A percentile compares a stretch with the other conserved stretches of the same genome.
These are phyloP conservation scores for Botrytis squamosa DNA, from an alignment of 2,329 filamentous ascomycete genomes.

Conservation along the genomic window DNA sequence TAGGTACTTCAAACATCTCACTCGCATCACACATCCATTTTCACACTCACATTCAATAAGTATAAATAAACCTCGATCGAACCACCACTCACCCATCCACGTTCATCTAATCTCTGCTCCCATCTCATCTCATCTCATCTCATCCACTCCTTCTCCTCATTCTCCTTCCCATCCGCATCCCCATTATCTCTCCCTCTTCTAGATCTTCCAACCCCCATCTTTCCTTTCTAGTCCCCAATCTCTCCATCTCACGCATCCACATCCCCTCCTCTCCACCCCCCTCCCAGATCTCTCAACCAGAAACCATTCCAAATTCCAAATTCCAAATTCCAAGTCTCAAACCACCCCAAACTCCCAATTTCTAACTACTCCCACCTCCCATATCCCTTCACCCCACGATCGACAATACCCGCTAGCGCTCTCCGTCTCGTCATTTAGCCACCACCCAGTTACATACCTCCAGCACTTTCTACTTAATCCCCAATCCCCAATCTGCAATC, in stretches of 20 bases:
- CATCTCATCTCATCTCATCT: too few relatives aligned
- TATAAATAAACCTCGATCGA: too few relatives aligned
- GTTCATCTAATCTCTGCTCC: too few relatives aligned
- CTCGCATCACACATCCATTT: too few relatives aligned
- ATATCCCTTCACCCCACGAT: neutral
- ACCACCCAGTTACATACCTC: neutral
- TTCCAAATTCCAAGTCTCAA: too few relatives aligned
- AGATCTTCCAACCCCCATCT: neutral
- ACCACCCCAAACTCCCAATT: neutral
- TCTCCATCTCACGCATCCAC: neutral
- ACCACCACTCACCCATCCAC: neutral
- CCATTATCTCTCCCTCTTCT: neutral
- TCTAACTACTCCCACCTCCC: neutral
- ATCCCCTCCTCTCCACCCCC: neutral
- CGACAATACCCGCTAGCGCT: neutral
- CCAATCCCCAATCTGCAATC: neutral
- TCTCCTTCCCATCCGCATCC: neutral
- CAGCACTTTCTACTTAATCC: neutral
- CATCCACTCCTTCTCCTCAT: neutral
- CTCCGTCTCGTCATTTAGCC: neutral
- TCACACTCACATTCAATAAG: too few relatives aligned
- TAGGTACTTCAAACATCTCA: neutral
- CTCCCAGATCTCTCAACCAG: neutral
- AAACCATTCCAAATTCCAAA: too few relatives aligned
- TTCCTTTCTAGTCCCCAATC: neutral